A percentile compares a stretch with the other conserved stretches of the same genome.
Evolutionary conservation across 352 stramenopile species (phyloP).

Genomic region (Globisporangium barbulae): DNA sequence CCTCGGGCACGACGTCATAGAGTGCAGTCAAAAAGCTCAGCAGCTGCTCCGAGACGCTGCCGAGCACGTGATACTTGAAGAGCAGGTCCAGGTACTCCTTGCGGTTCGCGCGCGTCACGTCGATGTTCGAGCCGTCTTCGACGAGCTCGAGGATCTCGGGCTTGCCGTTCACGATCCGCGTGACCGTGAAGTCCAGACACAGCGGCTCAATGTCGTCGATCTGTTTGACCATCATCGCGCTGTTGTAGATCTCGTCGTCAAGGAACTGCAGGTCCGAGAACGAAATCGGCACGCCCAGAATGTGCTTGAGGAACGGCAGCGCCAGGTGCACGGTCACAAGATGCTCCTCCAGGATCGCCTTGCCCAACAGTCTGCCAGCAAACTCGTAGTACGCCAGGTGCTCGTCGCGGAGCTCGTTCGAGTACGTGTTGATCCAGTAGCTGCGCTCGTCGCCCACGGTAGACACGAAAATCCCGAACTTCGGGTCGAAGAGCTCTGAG

Average conservation of each 20-base stretch:
- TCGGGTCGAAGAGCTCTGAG: constrained; percentile 75
- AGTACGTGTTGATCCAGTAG: constrained; percentile 87
- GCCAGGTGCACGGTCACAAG: constrained; percentile 75
- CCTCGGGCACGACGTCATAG: constrained; percentile 96
- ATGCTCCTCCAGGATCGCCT: constrained; percentile 85
- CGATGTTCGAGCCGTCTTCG: constrained; percentile 82
- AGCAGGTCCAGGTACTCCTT: constrained; percentile 91
- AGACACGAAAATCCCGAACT: constrained; percentile 73
- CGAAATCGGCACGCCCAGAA: constrained; percentile 82
- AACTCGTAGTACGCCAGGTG: constrained; percentile 84
- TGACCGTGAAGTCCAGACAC: constrained; percentile 80
- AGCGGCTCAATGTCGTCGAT: constrained; percentile 73
- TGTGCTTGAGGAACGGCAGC: constrained; percentile 86
- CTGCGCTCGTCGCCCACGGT: constrained; percentile 70
- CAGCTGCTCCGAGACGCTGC: constrained; percentile 90
- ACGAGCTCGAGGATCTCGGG: constrained; percentile 88
- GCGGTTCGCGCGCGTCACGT: constrained; percentile 96
- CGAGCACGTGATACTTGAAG: constrained; percentile 96
- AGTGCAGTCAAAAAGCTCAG: constrained; percentile 88
- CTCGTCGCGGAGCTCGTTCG: constrained; percentile 38
- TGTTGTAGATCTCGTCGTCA: constrained; percentile 82
- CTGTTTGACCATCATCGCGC: constrained; percentile 61
- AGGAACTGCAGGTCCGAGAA: constrained; percentile 90
- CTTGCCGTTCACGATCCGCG: constrained; percentile 58
- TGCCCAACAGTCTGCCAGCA: constrained; percentile 77